phyloP scores from a whole-genome alignment of 2,329 filamentous ascomycete species.

The Paraconiothyrium sp. region DNA sequence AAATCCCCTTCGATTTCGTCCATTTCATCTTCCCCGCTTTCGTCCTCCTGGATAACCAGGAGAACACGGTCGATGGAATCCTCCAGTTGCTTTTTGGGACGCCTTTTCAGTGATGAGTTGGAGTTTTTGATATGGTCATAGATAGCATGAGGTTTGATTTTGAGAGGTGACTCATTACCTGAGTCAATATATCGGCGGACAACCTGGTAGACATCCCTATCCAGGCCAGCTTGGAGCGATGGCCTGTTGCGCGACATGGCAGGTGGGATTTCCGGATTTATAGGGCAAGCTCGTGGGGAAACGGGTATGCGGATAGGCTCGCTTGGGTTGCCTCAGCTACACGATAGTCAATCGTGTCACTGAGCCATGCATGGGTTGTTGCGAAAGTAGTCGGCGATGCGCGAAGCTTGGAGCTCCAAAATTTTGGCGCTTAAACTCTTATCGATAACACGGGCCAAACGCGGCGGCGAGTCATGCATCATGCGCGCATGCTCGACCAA shows the following conservation, averaged over 20 bases:
- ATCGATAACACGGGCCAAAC: slow-evolving; percentile 39
- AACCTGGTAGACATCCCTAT: slow-evolving; percentile 74
- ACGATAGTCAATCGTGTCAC: no score
- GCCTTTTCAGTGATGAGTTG: slow-evolving; percentile 85
- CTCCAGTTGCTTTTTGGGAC: slow-evolving; percentile 82
- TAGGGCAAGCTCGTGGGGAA: background rate
- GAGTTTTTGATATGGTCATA: slow-evolving; percentile 85
- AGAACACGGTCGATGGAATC: slow-evolving; percentile 86
- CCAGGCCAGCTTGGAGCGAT: slow-evolving; percentile 51
- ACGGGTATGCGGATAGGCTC: background rate
- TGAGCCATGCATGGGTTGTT: no score
- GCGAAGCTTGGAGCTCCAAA: slow-evolving; percentile 1
- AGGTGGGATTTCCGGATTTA: background rate
- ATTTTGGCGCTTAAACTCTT: slow-evolving; percentile 20
- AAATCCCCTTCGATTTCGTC: slow-evolving; percentile 55
- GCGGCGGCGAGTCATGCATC: slow-evolving; percentile 12
- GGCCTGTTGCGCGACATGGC: slow-evolving; percentile 36
- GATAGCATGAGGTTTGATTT: slow-evolving; percentile 68
- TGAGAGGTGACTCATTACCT: slow-evolving; percentile 57
- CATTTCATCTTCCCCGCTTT: slow-evolving; percentile 65
- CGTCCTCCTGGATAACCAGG: slow-evolving; percentile 73
- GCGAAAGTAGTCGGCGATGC: background rate
- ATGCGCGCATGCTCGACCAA: slow-evolving; percentile 27
- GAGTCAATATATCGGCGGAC: slow-evolving; percentile 79
- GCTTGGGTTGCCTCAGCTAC: background rate